Conservation (phyloP, 805 yeast species). For the Candida adriatica region DNA sequence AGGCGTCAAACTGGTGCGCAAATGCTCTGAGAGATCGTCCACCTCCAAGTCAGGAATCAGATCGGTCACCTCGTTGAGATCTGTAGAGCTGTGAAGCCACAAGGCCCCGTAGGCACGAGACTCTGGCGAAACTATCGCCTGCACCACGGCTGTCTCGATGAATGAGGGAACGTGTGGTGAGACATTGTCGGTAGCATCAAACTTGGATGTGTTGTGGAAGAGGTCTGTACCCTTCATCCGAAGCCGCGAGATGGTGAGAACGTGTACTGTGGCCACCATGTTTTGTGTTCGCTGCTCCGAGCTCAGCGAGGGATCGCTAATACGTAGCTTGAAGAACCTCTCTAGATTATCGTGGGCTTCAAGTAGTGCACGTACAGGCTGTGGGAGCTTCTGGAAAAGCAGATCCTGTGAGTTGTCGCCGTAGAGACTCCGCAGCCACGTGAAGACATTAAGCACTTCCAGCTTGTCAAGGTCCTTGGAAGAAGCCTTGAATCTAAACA, state of each 20-base stretch:
- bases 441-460: slow-evolving; percentile 59
- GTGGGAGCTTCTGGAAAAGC: slow-evolving; percentile 51
- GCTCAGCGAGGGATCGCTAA: slow-evolving; percentile 54
- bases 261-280: slow-evolving; percentile 61
- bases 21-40: slow-evolving; percentile 23
- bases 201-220: slow-evolving; percentile 23
- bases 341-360: slow-evolving; percentile 63
- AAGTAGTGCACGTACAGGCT: slow-evolving; percentile 58
- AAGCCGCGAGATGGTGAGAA: slow-evolving; percentile 56
- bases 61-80: slow-evolving; percentile 27
- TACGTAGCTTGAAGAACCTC: slow-evolving; percentile 53
- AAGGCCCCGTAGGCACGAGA: slow-evolving; percentile 59
- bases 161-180: slow-evolving; percentile 70
- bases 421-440: slow-evolving; percentile 57
- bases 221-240: slow-evolving; percentile 56
- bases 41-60: slow-evolving; percentile 30
- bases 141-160: slow-evolving; percentile 69
- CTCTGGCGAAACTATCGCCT: slow-evolving; percentile 76
- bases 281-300: slow-evolving; percentile 54
- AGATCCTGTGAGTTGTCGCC: slow-evolving; percentile 36
- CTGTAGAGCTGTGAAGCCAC: slow-evolving; percentile 54
- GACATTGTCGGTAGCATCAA: slow-evolving; percentile 15
- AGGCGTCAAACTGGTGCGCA: slow-evolving; percentile 52
- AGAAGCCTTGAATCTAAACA: slow-evolving; percentile 44
- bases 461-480: slow-evolving; percentile 43